phyloP scores from a whole-genome alignment of 1,139 yeast genomes.

The Cylindricascospora bacillispora region DNA sequence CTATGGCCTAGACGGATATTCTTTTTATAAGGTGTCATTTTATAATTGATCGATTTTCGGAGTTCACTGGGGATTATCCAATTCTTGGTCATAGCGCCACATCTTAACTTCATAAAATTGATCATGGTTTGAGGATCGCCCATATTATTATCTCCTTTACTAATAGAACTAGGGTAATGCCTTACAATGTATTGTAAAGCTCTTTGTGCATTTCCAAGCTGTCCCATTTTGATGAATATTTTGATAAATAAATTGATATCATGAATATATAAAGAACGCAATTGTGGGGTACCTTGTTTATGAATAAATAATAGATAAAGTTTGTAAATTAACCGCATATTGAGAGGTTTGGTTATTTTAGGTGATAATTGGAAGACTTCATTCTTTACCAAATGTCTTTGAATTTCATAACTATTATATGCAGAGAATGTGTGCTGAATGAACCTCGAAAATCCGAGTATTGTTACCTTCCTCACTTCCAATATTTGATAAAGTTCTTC shows the following conservation, averaged over 20 bases:
- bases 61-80: slow-evolving; percentile 1
- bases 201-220: slow-evolving; percentile 16
- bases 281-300: background rate
- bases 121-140: slow-evolving; percentile 12
- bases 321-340: too few species aligned
- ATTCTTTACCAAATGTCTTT: too few species aligned
- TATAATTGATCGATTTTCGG: background rate
- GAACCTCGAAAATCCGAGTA: too few species aligned
- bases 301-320: too few species aligned
- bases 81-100: slow-evolving; percentile 1
- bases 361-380: too few species aligned
- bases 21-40: slow-evolving; percentile 7
- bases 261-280: slow-evolving; percentile 1
- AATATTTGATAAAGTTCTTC: too few species aligned
- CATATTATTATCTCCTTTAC: slow-evolving; percentile 3
- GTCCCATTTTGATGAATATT: slow-evolving; percentile 13
- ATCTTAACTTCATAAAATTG: slow-evolving; percentile 5
- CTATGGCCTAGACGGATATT: slow-evolving; percentile 4
- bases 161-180: slow-evolving; percentile 6
- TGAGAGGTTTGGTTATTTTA: too few species aligned
- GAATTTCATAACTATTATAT: too few species aligned
- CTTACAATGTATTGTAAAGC: slow-evolving; percentile 12
- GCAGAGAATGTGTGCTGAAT: too few species aligned
- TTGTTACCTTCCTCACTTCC: too few species aligned
- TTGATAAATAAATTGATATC: slow-evolving; percentile 17